Conservation (phyloP, 2,329 filamentous ascomycete species). For the Acrodontium crateriforme region DNA sequence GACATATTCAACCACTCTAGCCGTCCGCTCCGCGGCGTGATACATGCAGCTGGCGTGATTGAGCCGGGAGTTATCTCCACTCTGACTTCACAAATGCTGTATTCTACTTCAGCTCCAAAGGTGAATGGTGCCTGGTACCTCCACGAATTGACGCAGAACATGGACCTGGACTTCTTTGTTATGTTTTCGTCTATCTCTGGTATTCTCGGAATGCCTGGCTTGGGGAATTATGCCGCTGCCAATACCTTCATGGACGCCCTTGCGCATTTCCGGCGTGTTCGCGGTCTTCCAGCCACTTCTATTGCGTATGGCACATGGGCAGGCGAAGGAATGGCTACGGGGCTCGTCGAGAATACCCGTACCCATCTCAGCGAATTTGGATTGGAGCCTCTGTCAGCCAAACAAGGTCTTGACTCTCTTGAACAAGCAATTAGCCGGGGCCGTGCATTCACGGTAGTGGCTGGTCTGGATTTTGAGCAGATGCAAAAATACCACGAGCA, state of each 20-base stretch:
- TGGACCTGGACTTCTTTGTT: slow-evolving; percentile 29
- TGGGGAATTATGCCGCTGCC: slow-evolving; percentile 45
- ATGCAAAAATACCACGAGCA: not conserved
- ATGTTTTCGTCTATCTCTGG: slow-evolving; percentile 41
- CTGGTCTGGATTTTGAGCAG: not conserved
- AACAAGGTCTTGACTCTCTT: not conserved
- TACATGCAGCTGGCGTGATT: not conserved
- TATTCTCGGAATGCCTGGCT: slow-evolving; percentile 42
- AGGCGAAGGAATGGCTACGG: not conserved
- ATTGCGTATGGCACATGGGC: slow-evolving; percentile 5
- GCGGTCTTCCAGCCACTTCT: slow-evolving; percentile 10
- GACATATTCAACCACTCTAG: not conserved
- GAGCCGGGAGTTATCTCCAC: not conserved
- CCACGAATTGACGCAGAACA: slow-evolving; percentile 21
- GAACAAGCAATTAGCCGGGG: not conserved
- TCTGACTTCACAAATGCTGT: not conserved
- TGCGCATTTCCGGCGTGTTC: slow-evolving; percentile 9
- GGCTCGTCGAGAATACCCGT: not conserved
- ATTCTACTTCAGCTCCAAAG: not conserved
- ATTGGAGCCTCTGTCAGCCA: not conserved
- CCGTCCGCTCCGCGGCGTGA: not conserved
- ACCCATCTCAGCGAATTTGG: not conserved
- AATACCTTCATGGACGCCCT: slow-evolving; percentile 20
- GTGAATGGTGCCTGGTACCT: slow-evolving; percentile 27
- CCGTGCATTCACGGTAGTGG: not conserved